Conservation (phyloP, 768 basidiomycete species). For the Lactarius pseudohatsudake region DNA sequence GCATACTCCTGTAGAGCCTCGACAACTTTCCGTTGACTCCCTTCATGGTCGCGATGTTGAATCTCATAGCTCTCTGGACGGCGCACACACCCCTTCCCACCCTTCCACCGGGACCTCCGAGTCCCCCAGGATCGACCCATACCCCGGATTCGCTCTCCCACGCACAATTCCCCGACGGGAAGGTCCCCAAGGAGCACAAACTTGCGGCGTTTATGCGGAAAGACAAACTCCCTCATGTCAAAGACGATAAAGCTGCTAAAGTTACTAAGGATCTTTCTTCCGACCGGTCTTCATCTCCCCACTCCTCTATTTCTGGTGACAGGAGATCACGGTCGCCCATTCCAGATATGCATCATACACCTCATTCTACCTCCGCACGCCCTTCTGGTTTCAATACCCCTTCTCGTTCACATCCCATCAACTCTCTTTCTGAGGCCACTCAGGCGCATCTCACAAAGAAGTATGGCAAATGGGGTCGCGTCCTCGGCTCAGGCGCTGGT, state of each 20-base stretch:
- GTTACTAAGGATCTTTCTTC: constrained; percentile 9
- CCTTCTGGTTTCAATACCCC: constrained; percentile 21
- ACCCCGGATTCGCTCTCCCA: constrained; percentile 7
- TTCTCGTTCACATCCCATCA: constrained; percentile 39
- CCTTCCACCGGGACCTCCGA: constrained; percentile 24
- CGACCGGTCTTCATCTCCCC: constrained; percentile 35
- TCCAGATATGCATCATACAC: constrained; percentile 19
- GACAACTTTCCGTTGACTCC: constrained; percentile 39
- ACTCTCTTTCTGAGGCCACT: constrained; percentile 76
- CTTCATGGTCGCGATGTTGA: constrained; percentile 40
- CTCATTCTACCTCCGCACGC: constrained; percentile 15
- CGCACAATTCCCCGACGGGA: constrained; percentile 20
- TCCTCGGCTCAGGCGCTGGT: constrained; percentile 95
- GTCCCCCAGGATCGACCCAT: constrained; percentile 28
- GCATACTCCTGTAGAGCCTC: constrained; percentile 36
- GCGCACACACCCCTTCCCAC: constrained; percentile 32
- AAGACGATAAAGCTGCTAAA: constrained; percentile 31
- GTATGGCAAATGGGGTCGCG: constrained; percentile 98
- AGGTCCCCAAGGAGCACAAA: constrained; percentile 32
- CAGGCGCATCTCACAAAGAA: constrained; percentile 95
- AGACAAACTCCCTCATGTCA: constrained; percentile 34
- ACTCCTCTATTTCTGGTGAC: constrained; percentile 12
- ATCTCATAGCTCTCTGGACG: constrained; percentile 37
- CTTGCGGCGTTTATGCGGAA: constrained; percentile 39
- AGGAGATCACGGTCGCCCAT: constrained; percentile 8